Base-by-base conservation (phyloP, 1,284 basidiomycete genomes). In the Porodaedalea pini region DNA sequence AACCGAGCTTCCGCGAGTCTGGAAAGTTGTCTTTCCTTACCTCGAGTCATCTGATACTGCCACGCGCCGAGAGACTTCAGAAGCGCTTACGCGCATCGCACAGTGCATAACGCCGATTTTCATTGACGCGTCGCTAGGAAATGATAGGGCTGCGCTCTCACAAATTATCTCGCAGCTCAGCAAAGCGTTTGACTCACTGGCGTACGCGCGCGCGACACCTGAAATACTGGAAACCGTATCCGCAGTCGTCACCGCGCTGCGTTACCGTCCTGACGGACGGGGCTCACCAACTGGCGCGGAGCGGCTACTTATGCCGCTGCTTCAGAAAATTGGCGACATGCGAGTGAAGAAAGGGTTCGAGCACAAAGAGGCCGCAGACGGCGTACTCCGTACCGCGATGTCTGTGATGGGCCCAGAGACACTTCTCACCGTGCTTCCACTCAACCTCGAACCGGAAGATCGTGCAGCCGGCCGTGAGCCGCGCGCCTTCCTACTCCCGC, bases 401-500 rank as follows among this genome's bases (percentile, higher is more conserved):
- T 82, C 86, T 64, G 81, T 93, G 1, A 77, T 97, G 57, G 97
- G 97, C 0, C 94, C 97, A 4, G 82, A 88, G 60, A 82, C 85
- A 1, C 69, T 99, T 1, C 78, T 99, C 31, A 73, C 78, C 15
- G 75, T 79, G 10, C 76, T 99, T 32, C 97, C 97, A 1, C 78
- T 99, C 51, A 94, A 95, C 66, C 76, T 99, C 40, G 88, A 94
- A 64, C 86, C 90, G 4, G 73, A 72, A 34, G 87, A 92, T 63
- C 80, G 88, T 11, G 73, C 80, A 71, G 76, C 78, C 47, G 81
- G 82, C 36, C 75, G 71, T 53, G 86, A 86, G 68, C 86, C 88
- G 11, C 86, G 92, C 45, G 97, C 96, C 1, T 98, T 92, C 78
- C 79, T 99, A 23, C 80, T 99, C 4, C 96, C 97, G 2, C 78